Base-by-base conservation (phyloP, 108 stramenopile genomes). In the Pelagomonas calceolata region DNA sequence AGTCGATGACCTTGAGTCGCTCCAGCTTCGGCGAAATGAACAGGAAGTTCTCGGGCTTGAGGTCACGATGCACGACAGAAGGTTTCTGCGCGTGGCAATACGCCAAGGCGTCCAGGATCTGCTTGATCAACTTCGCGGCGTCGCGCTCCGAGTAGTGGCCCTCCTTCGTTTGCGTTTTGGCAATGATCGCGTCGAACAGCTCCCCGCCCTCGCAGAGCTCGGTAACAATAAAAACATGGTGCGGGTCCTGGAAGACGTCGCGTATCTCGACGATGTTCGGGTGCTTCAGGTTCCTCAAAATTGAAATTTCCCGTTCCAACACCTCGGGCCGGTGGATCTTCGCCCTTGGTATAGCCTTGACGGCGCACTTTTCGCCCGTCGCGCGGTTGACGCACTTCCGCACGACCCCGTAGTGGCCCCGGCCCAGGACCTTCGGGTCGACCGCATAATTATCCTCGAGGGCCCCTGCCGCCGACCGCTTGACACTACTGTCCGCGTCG, bases 21-120 rank as follows among this genome's bases (percentile, higher is more conserved):
- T 92, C 74, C 71, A 86, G 85, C 67, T 95, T 92, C 0, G 78
- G 84, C 31, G 84, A 89, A 35, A 88, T 74, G 70, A 98, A 92
- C 15, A 98, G 75, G 77, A 97, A 97, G 73, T 97, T 97, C 76
- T 95, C 94, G 15, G 92, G 96, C 80, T 99, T 99, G 65, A 99
- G 81, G 81, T 99, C 98, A 0, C 98, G 85, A 78, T 99, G 98
- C 21, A 94, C 90, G 73, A 98, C 88, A 34, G 92, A 87, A 36
- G 90, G 92, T 78, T 90, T 92, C 33, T 81, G 83, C 64, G 91
- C 92, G 76, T 98, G 98, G 82, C 95, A 96, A 71, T 96, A 96
- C 15, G 81, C 78, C 68, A 98, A 86, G 21, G 93, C 95, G 70
- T 94, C 92, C 63, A 93, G 79, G 78, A 97, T 94, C 73, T 87